Conservation (phyloP, 768 basidiomycete species). For the Austroboletus eburneus region DNA sequence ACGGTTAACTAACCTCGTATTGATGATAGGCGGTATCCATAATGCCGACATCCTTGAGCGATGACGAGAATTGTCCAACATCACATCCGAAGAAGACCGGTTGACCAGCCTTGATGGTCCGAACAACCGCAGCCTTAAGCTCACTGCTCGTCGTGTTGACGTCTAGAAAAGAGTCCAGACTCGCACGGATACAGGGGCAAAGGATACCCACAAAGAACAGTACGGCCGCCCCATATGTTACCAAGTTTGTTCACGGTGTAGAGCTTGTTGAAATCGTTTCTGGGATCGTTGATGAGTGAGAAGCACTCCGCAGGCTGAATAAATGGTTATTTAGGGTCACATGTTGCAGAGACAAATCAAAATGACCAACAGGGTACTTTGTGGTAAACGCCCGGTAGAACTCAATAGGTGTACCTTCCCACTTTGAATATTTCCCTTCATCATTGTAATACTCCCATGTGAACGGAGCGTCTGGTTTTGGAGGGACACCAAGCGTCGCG, state of each 20-base stretch:
- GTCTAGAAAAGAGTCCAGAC: constrained; percentile 41
- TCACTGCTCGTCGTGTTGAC: constrained; percentile 84
- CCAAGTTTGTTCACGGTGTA: constrained; percentile 93
- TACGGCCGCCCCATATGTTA: constrained; percentile 84
- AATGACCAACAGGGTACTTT: constrained; percentile 47
- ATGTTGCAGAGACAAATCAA: not conserved
- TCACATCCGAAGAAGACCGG: constrained; percentile 98
- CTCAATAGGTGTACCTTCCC: constrained; percentile 79
- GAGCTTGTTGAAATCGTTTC: constrained; percentile 75
- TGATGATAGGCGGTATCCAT: constrained; percentile 85
- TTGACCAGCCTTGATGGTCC: constrained; percentile 81
- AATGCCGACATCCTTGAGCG: constrained; percentile 53
- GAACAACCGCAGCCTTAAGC: constrained; percentile 79
- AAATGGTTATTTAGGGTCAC: not conserved
- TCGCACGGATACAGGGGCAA: not conserved
- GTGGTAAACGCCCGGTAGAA: constrained; percentile 68
- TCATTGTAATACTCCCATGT: constrained; percentile 88
- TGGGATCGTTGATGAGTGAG: constrained; percentile 93
- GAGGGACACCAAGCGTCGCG: constrained; percentile 84
- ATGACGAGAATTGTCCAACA: constrained; percentile 82
- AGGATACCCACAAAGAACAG: constrained; percentile 66
- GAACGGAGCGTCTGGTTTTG: constrained; percentile 64
- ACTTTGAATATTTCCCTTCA: constrained; percentile 66
- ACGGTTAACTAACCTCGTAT: constrained; percentile 53
- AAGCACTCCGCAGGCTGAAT: constrained; percentile 68